Conservation (phyloP, 2,329 filamentous ascomycete genomes). For the Monilinia fructigena region DNA sequence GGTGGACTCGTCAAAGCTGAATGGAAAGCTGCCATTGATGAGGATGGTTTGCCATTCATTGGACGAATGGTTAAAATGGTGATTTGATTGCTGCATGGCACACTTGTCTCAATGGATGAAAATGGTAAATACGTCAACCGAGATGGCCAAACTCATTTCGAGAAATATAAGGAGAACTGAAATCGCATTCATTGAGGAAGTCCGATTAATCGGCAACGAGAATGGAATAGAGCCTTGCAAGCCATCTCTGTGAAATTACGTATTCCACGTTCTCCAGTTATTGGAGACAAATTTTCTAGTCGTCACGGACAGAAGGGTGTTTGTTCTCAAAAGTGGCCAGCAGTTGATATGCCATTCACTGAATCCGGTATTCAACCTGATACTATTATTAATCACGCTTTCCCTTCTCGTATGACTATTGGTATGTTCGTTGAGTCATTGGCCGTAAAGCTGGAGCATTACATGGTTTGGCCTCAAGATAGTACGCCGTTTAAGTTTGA, state of each 20-base stretch:
- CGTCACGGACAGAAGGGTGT: conserved; percentile 99
- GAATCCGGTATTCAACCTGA: conserved; percentile 96
- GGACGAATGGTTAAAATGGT: conserved; percentile 75
- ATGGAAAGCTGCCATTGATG: conserved; percentile 72
- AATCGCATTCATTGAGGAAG: conserved; percentile 85
- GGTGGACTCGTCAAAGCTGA: conserved; percentile 68
- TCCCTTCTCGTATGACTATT: conserved; percentile 99
- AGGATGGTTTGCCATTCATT: conserved; percentile 81
- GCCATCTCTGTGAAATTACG: conserved; percentile 90
- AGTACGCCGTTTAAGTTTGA: conserved; percentile 93
- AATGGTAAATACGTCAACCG: conserved; percentile 78
- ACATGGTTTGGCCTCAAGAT: conserved; percentile 93
- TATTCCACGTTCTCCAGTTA: conserved; percentile 83
- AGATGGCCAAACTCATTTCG: conserved; percentile 80
- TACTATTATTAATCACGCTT: conserved; percentile 99
- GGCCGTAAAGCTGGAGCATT: conserved; percentile 89
- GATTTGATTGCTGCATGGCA: conserved; percentile 88
- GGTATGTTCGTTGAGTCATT: conserved; percentile 99
- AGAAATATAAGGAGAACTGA: conserved; percentile 94
- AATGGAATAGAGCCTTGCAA: conserved; percentile 80
- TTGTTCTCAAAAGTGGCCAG: conserved; percentile 91
- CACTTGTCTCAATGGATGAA: conserved; percentile 75
- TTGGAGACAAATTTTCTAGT: conserved; percentile 98
- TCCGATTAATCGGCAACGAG: conserved; percentile 85
- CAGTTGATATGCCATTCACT: conserved; percentile 91